Conservation (phyloP, 202 grass and related monocot genomes). For the Digitaria exilis region DNA sequence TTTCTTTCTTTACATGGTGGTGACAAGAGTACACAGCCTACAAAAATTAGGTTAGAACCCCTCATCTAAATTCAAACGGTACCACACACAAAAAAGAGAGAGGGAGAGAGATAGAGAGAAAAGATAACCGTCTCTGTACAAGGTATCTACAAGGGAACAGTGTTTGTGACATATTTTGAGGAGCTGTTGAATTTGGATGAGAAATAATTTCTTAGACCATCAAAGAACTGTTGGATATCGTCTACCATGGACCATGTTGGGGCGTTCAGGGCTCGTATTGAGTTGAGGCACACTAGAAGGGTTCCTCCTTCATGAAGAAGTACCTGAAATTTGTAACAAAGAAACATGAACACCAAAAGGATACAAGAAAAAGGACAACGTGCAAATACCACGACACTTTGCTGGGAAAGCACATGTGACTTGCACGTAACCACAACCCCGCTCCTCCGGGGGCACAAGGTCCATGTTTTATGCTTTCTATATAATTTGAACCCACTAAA, state of each 20-base stretch:
- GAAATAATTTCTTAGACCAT: constrained; percentile 51
- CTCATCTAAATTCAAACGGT: constrained; percentile 30
- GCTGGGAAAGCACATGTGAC: neutral
- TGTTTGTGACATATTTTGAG: constrained; percentile 33
- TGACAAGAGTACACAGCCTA: constrained; percentile 40
- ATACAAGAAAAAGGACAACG: too few relatives aligned
- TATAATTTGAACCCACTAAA: neutral
- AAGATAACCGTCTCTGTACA: neutral
- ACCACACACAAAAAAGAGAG: too few relatives aligned
- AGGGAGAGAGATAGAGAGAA: too few relatives aligned
- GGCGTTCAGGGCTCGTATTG: constrained; percentile 82
- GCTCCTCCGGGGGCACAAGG: neutral
- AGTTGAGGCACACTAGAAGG: constrained; percentile 93
- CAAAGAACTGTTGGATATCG: constrained; percentile 56
- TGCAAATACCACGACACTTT: too few relatives aligned
- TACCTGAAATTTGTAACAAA: constrained; percentile 55
- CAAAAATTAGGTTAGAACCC: constrained; percentile 43
- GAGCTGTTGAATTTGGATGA: constrained; percentile 51
- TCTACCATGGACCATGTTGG: constrained; percentile 84
- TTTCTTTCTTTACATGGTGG: constrained; percentile 48
- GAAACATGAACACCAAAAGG: neutral
- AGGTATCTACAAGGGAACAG: constrained; percentile 46
- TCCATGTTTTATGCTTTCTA: neutral
- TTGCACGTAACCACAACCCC: neutral
- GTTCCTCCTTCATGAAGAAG: constrained; percentile 96